These are phyloP conservation scores for Macroventuria anomochaeta DNA, from an alignment of 2,329 filamentous ascomycete species.

Conservation along the genomic window DNA sequence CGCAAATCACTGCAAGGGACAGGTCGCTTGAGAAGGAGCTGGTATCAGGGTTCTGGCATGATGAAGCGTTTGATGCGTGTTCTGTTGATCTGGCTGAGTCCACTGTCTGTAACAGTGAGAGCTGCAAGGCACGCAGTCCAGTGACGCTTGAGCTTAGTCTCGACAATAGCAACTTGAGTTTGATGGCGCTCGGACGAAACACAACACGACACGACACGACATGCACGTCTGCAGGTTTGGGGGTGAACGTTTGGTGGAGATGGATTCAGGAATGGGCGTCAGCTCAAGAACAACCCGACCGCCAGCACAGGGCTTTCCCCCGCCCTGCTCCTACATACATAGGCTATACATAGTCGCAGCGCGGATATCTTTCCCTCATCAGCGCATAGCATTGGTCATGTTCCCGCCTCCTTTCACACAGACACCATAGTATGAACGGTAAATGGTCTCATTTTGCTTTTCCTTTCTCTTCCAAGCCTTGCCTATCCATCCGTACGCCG, in stretches of 20 bases:
- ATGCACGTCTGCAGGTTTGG: not conserved
- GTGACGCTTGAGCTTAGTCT: no score
- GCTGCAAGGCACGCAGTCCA: no score
- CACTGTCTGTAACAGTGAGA: no score
- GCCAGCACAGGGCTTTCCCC: slow-evolving; percentile 99
- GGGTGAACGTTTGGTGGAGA: not conserved
- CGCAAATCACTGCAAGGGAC: no score
- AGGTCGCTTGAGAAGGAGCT: no score
- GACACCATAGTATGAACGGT: slow-evolving; percentile 10
- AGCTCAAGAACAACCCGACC: slow-evolving; percentile 82
- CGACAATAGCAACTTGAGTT: no score
- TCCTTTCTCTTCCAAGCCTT: slow-evolving; percentile 37
- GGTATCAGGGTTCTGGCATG: no score
- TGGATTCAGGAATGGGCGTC: slow-evolving; percentile 67
- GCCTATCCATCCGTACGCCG: slow-evolving; percentile 33
- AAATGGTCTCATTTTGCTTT: slow-evolving; percentile 37
- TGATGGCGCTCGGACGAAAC: no score
- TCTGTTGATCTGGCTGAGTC: no score
- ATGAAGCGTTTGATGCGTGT: no score
- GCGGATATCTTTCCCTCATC: slow-evolving; percentile 99
- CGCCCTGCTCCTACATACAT: slow-evolving; percentile 47
- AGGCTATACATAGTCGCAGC: slow-evolving; percentile 23
- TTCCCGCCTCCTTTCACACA: slow-evolving; percentile 27
- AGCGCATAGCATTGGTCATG: slow-evolving; percentile 67
- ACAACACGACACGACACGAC: not conserved